Base-by-base conservation (phyloP, 1,139 yeast genomes). In the Blastobotrys buckinghamii region DNA sequence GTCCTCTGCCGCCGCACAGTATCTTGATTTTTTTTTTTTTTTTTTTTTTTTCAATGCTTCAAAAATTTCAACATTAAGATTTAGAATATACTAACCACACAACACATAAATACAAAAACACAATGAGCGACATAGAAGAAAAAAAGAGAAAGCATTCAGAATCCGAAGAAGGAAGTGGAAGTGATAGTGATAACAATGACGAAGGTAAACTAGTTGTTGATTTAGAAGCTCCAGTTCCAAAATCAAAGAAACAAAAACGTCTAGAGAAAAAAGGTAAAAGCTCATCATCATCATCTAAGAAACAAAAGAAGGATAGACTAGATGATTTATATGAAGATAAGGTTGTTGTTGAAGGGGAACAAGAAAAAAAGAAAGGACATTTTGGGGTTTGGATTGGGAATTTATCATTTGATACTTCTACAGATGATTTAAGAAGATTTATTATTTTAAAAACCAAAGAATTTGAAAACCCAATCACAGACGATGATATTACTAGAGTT, bases 301-400 rank as follows among this genome's bases (percentile, higher is more conserved):
- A 50, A 38, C 34, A 45, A 34, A 37, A 16, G 30, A 22, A n/a
- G 22, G 45, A 50, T 20, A 47, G 15, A 17, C 29, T 33, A 15
- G 50, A 50, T 17, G 50, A 50, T 16, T 49, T 56, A 22, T 22
- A 22, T 22, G 24, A 22, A 22, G 24, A 22, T 22, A 22, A 22
- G 42, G 50, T 54, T 13, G 59, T 54, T 27, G 55, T 49, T 37
- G 52, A 50, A n/a, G 50, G 50, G 42, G 49, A 35, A 44, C 55
- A 52, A 42, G 57, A 51, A 20, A 55, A 54, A 43, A 55, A 53
- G 42, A 75, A 74, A 57, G 75, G 83, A 2, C 77, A 75, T 49
- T 80, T 71, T 59, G 95, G 95, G 42, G 94, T 89, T 24, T 92
- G 98, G 98, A 78, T 92, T 42, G 98, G 98, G 43, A 94, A 92